Percentiles rank a stretch among this genome's conserved stretches.
Evolutionary conservation across 306 rosid species (phyloP).

Genomic region (Adenanthera pavonina): DNA sequence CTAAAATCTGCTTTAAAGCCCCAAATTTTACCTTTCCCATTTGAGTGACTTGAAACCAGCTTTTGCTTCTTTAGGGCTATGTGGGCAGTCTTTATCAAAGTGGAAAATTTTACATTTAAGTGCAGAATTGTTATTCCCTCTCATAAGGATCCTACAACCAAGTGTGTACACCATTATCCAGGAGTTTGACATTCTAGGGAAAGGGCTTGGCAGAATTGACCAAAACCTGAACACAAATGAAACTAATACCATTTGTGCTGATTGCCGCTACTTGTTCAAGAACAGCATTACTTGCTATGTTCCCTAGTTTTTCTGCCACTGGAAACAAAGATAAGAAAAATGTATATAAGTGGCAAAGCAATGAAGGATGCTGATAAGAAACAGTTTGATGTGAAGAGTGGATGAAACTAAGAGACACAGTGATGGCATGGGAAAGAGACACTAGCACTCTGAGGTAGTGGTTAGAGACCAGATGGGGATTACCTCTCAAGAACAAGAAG

Average conservation of each 20-base stretch:
- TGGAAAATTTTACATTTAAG: not conserved
- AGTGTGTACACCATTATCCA: not conserved
- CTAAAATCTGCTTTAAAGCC: not conserved
- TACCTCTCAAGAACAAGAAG: too few relatives aligned
- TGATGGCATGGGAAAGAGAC: too few relatives aligned
- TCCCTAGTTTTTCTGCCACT: not conserved
- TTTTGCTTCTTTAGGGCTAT: too few relatives aligned
- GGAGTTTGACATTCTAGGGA: not conserved
- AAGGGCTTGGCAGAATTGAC: not conserved
- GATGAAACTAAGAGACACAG: too few relatives aligned
- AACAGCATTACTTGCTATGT: not conserved
- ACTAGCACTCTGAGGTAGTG: too few relatives aligned
- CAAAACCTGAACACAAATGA: not conserved
- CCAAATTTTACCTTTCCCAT: not conserved
- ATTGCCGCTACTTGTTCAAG: not conserved
- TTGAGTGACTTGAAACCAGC: not conserved
- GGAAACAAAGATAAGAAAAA: too few relatives aligned
- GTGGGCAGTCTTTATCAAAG: not conserved
- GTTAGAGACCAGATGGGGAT: too few relatives aligned
- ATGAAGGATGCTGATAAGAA: too few relatives aligned
- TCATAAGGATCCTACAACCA: not conserved
- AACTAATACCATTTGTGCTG: not conserved
- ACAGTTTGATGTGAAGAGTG: too few relatives aligned
- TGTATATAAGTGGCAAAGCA: too few relatives aligned
- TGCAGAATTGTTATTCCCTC: not conserved